Evolutionary conservation across 192 early-diverging fungal species (phyloP), one percentile per base, ranked within the genome.

Genomic region (Entophlyctis luteolus): DNA sequence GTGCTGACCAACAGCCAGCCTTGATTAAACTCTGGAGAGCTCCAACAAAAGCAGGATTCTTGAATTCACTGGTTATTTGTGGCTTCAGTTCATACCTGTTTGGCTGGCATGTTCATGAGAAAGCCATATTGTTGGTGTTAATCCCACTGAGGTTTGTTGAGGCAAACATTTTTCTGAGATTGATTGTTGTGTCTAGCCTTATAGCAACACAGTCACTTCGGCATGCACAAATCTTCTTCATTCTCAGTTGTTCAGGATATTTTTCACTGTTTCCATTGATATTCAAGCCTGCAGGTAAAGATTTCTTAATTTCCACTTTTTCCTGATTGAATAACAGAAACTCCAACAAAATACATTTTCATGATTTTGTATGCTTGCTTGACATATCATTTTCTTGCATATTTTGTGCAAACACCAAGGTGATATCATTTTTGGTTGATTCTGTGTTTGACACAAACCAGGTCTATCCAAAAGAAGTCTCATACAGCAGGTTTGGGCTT

Each of bases 51-150:
- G 55, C 50, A 16, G 81, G 76, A 23, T 93, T 98, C 55, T 34
- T 96, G 25, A 77, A 87, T 50, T 82, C 83, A 0, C 68, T 96
- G 10, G 86, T 91, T 3, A 77, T 93, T 22, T 93, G 90, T 55
- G 91, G 86, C 1, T 94, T 89, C 55, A 82, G 89, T 4, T 93
- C 93, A 25, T 98, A 90, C 72, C 68, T 95, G 67, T 96, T 95
- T 76, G 93, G 94, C 35, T 98, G 94, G 94, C 96, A 98, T 77
- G 96, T 98, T 18, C 96, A 98, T 62, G 96, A 98, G 65, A 98
- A 98, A 73, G 96, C 96, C 0, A 86, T 95, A 14, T 77, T 98
- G 59, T 60, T 96, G 59, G 82, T 92, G 27, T 63, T 87, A 29
- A 79, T 90, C 42, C 89, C 89, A 20, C 75, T 87, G 36, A 75